These are phyloP conservation scores for Solanum dulcamara DNA, from an alignment of 257 asterid genomes.

Conservation along the genomic window DNA sequence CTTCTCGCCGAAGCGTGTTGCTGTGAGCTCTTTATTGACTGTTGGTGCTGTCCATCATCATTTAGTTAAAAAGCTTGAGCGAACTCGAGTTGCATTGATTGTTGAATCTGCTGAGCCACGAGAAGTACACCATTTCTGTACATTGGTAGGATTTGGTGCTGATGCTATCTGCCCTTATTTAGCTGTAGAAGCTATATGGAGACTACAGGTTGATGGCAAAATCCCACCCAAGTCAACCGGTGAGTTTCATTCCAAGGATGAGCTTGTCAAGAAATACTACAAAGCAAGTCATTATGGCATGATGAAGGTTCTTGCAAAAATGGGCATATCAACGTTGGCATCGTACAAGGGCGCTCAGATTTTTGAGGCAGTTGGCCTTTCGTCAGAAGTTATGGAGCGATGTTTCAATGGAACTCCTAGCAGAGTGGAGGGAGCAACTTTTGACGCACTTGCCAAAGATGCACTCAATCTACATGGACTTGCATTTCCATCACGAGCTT, in stretches of 20 bases:
- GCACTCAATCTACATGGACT: conserved; percentile 78
- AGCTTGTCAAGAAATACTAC: conserved; percentile 71
- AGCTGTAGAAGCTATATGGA: conserved; percentile 88
- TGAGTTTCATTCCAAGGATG: conserved; percentile 73
- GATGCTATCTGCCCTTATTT: conserved; percentile 97
- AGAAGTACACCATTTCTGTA: conserved; percentile 98
- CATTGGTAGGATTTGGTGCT: conserved; percentile 97
- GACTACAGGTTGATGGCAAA: conserved; percentile 96
- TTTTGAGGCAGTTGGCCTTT: conserved; percentile 98
- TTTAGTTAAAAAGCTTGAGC: conserved; percentile 82
- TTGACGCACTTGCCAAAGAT: conserved; percentile 85
- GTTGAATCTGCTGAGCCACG: conserved; percentile 99
- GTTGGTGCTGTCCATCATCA: conserved; percentile 99
- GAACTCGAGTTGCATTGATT: conserved; percentile 88
- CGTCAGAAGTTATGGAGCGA: conserved; percentile 90
- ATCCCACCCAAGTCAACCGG: conserved; percentile 83
- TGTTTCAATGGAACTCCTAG: conserved; percentile 97
- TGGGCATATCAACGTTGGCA: conserved; percentile 99
- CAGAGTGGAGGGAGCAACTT: conserved; percentile 99
- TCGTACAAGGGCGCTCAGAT: conserved; percentile 99
- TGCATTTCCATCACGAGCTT: conserved; percentile 79
- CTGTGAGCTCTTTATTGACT: conserved; percentile 92
- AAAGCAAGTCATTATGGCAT: conserved; percentile 91
- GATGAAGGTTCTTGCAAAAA: conserved; percentile 98
- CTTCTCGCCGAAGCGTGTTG: conserved; percentile 73